These are phyloP conservation scores for Whalleya microplaca DNA, from an alignment of 2,329 filamentous ascomycete species.

Conservation along the genomic window DNA sequence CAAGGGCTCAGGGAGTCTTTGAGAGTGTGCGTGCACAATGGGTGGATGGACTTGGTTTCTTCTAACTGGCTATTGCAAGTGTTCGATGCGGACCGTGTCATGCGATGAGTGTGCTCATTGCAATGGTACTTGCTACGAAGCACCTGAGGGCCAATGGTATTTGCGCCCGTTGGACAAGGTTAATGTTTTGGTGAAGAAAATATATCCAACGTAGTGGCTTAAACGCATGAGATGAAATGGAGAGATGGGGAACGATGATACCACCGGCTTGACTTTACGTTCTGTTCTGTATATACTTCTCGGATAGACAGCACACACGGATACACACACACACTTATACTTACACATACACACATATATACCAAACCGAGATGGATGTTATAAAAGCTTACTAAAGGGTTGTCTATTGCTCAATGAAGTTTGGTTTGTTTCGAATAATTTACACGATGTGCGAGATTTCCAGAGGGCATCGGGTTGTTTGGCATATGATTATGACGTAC, in stretches of 20 bases:
- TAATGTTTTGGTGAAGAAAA: not conserved
- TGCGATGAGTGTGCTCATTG: not conserved
- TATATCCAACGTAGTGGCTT: not conserved
- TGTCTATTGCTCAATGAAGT: too few relatives aligned
- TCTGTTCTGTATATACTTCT: conserved; percentile 21
- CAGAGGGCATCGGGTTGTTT: too few relatives aligned
- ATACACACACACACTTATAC: not conserved
- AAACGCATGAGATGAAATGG: not conserved
- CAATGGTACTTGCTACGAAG: not conserved
- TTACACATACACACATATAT: not conserved
- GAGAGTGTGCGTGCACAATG: conserved; percentile 1
- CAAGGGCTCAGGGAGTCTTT: conserved; percentile 34
- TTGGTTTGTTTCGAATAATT: not conserved
- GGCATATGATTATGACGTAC: conserved; percentile 29
- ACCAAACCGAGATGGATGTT: not conserved
- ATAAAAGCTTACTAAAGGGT: not conserved
- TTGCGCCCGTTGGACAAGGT: not conserved
- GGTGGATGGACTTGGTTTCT: conserved; percentile 2
- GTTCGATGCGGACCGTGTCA: not conserved
- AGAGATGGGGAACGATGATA: conserved; percentile 18
- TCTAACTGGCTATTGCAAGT: not conserved
- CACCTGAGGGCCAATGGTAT: too few relatives aligned
- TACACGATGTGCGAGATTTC: too few relatives aligned
- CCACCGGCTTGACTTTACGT: conserved; percentile 11
- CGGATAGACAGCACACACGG: conserved; percentile 11